Evolutionary conservation across 495 filamentous ascomycete species (phyloP).

Genomic region (Jackrogersella multiformis): DNA sequence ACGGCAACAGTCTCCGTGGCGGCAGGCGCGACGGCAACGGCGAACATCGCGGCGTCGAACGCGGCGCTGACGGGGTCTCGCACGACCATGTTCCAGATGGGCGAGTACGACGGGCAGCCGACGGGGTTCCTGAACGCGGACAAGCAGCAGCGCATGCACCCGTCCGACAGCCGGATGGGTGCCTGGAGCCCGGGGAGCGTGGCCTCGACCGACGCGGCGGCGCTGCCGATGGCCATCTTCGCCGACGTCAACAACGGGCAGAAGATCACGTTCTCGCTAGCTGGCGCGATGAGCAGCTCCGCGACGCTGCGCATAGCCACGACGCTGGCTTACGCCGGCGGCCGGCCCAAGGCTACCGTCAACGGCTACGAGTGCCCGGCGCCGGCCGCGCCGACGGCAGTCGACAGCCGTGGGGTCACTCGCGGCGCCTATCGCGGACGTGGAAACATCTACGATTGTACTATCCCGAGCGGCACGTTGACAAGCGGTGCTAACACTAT

Average conservation of each 20-base stretch:
- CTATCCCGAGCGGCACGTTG: conserved; percentile 57
- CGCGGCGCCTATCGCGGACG: conserved; percentile 63
- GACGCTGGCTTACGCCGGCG: conserved; percentile 42
- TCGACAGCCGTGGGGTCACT: conserved; percentile 64
- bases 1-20: conserved; percentile 38
- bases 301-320: conserved; percentile 47
- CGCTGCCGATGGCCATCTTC: conserved; percentile 47
- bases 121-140: conserved; percentile 49
- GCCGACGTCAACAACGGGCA: conserved; percentile 46
- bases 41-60: conserved; percentile 43
- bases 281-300: conserved; percentile 27
- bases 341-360: conserved; percentile 42
- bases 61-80: conserved; percentile 33
- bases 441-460: conserved; percentile 62
- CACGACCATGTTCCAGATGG: conserved; percentile 39
- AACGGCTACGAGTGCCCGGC: conserved; percentile 41
- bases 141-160: conserved; percentile 46
- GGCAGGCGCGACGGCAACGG: conserved; percentile 40
- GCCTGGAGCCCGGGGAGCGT: conserved; percentile 44
- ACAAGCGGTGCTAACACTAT: conserved; percentile 62
- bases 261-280: conserved; percentile 45
- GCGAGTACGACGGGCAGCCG: conserved; percentile 48
- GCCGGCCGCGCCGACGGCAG: conserved; percentile 44
- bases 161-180: conserved; percentile 46
- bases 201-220: conserved; percentile 32